These are phyloP conservation scores for Protomyces gravidus DNA, from an alignment of 1,139 yeast genomes.

Conservation along the genomic window DNA sequence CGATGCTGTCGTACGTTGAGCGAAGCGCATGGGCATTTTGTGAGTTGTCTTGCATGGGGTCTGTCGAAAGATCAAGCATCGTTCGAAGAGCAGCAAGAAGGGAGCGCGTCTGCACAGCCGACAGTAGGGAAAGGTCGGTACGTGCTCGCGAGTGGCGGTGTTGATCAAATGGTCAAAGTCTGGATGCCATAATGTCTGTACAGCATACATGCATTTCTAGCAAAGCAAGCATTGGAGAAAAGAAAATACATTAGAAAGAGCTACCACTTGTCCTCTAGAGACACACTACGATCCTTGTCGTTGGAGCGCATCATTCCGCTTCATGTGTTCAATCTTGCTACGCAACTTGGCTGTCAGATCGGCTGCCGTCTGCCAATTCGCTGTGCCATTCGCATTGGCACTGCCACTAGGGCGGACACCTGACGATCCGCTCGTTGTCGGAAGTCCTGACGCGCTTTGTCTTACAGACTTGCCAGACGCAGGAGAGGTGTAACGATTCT, in stretches of 20 bases:
- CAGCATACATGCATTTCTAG: no score
- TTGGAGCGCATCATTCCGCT: constrained; percentile 38
- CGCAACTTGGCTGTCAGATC: constrained; percentile 81
- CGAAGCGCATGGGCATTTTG: constrained; percentile 68
- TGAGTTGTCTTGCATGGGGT: constrained; percentile 61
- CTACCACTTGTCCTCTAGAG: no score
- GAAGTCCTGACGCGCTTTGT: neutral
- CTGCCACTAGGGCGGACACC: neutral
- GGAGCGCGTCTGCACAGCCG: constrained; percentile 10
- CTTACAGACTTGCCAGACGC: neutral
- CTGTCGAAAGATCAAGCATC: constrained; percentile 30
- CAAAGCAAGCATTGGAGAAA: no score
- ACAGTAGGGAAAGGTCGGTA: constrained; percentile 30
- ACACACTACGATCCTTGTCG: no score
- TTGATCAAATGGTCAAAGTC: constrained; percentile 74
- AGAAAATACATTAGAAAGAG: no score
- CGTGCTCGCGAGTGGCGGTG: constrained; percentile 71
- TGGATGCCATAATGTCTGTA: constrained; percentile 51
- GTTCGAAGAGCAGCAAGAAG: constrained; percentile 27
- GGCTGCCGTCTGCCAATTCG: constrained; percentile 74
- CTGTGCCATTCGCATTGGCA: constrained; percentile 7
- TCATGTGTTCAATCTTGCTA: constrained; percentile 87
- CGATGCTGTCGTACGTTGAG: constrained; percentile 52
- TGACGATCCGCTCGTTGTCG: constrained; percentile 29
- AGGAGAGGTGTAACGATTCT: constrained; percentile 27